Evolutionary conservation across 768 basidiomycete species (phyloP).

Genomic region (Cubamyces lactineus): DNA sequence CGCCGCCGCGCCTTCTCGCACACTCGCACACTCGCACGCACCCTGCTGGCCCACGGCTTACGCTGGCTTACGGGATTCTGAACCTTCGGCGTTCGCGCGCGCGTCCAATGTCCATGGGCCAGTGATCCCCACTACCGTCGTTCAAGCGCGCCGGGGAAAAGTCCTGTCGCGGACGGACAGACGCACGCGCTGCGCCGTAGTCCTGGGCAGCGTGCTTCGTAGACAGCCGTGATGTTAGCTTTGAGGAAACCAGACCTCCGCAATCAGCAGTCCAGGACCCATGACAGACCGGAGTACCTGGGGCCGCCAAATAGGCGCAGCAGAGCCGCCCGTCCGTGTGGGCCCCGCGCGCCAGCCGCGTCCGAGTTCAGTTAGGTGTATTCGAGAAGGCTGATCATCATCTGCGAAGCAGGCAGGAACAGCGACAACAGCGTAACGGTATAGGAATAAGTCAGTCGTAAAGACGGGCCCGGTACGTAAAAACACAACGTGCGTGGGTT

Average conservation of each 20-base stretch:
- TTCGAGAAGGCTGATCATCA: conserved; percentile 22
- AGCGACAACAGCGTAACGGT: no score
- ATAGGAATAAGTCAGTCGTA: conserved; percentile 34
- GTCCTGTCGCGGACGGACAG: not conserved
- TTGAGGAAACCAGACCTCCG: not conserved
- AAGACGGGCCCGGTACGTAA: conserved; percentile 23
- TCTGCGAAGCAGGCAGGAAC: not conserved
- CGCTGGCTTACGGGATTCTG: conserved; percentile 11
- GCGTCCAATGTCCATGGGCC: not conserved
- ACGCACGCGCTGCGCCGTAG: no score
- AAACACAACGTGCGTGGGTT: not conserved
- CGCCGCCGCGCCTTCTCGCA: no score
- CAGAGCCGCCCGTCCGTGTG: not conserved
- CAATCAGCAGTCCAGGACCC: conserved; percentile 1
- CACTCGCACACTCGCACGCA: no score
- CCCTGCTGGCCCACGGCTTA: no score
- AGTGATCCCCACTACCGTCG: not conserved
- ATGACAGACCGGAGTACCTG: not conserved
- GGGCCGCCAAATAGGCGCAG: not conserved
- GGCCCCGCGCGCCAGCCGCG: not conserved
- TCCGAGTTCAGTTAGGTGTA: conserved; percentile 5
- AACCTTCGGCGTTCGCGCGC: conserved; percentile 12
- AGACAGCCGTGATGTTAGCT: no score
- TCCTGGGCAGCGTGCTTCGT: no score
- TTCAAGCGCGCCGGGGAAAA: not conserved